Evolutionary conservation across 2,329 filamentous ascomycete genomes (phyloP).

Genomic region (Colletotrichum lindemuthianum): DNA sequence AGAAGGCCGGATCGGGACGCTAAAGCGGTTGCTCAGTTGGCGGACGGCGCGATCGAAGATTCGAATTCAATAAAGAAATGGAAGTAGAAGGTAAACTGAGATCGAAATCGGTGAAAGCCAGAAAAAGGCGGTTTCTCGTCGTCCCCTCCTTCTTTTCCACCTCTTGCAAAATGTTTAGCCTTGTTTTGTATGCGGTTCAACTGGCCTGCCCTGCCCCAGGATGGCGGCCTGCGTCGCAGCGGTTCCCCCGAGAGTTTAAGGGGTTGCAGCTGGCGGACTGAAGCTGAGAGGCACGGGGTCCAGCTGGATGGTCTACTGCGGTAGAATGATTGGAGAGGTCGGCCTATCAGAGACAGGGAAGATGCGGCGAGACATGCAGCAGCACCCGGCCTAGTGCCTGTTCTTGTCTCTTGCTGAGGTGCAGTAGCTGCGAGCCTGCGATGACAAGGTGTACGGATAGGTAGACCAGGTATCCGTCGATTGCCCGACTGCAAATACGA

Average conservation of each 20-base stretch:
- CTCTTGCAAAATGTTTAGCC: slow-evolving; percentile 4
- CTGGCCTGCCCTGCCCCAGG: no score
- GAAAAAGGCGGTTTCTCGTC: background rate
- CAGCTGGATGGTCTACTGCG: slow-evolving; percentile 10
- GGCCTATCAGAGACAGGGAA: slow-evolving; percentile 20
- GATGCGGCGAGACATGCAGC: slow-evolving; percentile 29
- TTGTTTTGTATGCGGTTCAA: background rate
- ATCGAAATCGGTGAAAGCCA: background rate
- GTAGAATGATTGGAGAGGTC: slow-evolving; percentile 17
- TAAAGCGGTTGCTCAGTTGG: slow-evolving; percentile 11
- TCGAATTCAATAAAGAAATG: slow-evolving; percentile 10
- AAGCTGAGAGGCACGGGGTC: slow-evolving; percentile 9
- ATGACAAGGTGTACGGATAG: background rate
- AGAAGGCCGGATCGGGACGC: slow-evolving; percentile 19
- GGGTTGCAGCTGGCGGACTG: slow-evolving; percentile 24
- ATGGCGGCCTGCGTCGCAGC: slow-evolving; percentile 15
- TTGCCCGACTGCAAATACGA: background rate
- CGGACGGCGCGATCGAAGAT: slow-evolving; percentile 5
- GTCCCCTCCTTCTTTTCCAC: slow-evolving; percentile 22
- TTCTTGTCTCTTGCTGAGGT: slow-evolving; percentile 35
- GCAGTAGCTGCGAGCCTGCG: slow-evolving; percentile 25
- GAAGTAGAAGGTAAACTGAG: background rate
- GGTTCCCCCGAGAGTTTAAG: slow-evolving; percentile 25
- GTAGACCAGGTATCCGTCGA: no score
- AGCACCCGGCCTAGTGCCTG: slow-evolving; percentile 8